Percentiles rank a stretch among this genome's conserved stretches.
Conservation (phyloP, 2,329 filamentous ascomycete species). For the Phaeosphaeriaceae sp. region DNA sequence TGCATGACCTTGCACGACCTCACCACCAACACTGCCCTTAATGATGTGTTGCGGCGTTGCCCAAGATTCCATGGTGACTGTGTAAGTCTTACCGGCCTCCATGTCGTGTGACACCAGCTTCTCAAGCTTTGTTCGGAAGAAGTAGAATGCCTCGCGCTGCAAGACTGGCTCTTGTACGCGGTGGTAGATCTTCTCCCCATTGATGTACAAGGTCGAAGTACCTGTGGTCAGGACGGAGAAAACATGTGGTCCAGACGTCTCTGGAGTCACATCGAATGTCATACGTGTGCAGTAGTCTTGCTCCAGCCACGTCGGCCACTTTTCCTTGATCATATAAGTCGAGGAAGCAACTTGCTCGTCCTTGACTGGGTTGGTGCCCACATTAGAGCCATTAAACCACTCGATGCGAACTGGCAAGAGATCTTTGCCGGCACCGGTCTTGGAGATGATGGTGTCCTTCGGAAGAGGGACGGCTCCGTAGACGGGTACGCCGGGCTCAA, state of each 20-base stretch:
- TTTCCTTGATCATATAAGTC: background rate
- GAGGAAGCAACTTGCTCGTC: background rate
- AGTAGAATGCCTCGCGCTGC: background rate
- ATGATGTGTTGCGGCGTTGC: slow-evolving; percentile 10
- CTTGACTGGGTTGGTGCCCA: background rate
- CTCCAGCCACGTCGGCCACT: background rate
- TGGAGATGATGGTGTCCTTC: background rate
- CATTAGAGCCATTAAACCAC: background rate
- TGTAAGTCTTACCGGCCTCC: slow-evolving; percentile 64
- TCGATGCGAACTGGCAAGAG: background rate
- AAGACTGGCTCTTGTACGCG: background rate
- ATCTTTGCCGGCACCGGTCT: background rate
- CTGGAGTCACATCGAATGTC: background rate
- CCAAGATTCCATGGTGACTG: slow-evolving; percentile 14
- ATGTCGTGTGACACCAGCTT: slow-evolving; percentile 65
- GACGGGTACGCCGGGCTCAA: background rate
- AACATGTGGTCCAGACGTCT: background rate
- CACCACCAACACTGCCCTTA: slow-evolving; percentile 7
- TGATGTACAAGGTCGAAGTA: background rate
- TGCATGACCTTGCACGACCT: slow-evolving; percentile 47
- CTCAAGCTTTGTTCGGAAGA: slow-evolving; percentile 50
- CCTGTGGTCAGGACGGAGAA: background rate
- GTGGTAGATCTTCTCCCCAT: background rate
- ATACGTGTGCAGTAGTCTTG: background rate
- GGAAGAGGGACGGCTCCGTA: background rate